Percentiles rank a stretch among this genome's conserved stretches.
Evolutionary conservation across 2,329 filamentous ascomycete genomes (phyloP).

Genomic region (Pyrenochaeta sp.): DNA sequence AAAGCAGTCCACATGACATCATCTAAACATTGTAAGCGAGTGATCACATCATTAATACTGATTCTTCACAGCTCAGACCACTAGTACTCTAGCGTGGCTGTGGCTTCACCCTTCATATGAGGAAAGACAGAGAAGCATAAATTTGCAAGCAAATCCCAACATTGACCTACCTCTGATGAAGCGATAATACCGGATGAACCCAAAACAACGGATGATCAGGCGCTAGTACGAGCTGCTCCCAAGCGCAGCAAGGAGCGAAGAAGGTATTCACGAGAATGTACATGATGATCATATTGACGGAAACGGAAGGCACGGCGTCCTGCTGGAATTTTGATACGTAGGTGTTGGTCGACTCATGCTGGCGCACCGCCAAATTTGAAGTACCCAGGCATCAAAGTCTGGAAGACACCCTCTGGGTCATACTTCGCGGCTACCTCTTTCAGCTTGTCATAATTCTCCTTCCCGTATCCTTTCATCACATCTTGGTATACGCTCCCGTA

Average conservation of each 20-base stretch:
- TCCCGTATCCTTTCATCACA: constrained; percentile 53
- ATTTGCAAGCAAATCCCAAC: background rate
- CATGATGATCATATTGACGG: background rate
- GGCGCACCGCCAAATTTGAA: constrained; percentile 32
- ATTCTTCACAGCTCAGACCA: background rate
- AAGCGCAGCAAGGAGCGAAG: too few species aligned
- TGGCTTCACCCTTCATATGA: background rate
- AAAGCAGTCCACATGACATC: background rate
- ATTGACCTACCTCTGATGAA: background rate
- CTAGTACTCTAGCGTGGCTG: background rate
- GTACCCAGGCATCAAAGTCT: constrained; percentile 29
- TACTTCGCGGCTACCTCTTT: constrained; percentile 28
- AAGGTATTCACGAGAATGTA: background rate
- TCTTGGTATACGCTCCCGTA: constrained; percentile 56
- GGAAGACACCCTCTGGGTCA: constrained; percentile 30
- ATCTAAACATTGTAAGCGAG: background rate
- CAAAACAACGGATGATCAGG: background rate
- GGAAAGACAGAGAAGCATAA: background rate
- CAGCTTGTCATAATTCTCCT: constrained; percentile 40
- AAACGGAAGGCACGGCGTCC: background rate
- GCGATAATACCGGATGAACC: background rate
- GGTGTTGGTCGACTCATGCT: background rate
- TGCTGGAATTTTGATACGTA: background rate
- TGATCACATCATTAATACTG: background rate
- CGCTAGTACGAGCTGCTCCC: too few species aligned